Percentiles rank a stretch among this genome's conserved stretches.
Evolutionary conservation across 176 grass and related monocot genomes (phyloP).

Genomic region (Cenchrus fungigraminus): DNA sequence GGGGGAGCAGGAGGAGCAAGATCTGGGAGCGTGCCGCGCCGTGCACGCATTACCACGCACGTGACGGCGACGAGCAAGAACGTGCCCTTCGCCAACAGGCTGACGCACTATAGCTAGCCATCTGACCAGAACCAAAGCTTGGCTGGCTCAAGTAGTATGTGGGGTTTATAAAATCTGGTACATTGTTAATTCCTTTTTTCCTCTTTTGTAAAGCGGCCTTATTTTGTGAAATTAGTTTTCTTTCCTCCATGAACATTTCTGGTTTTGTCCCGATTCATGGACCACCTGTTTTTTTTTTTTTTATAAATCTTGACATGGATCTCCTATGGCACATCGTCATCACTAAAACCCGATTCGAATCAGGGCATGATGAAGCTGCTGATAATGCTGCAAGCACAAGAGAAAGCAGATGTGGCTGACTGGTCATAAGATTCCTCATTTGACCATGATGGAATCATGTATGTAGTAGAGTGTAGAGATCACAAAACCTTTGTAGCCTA

Average conservation of each 20-base stretch:
- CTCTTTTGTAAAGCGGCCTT: neutral
- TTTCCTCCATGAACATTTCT: neutral
- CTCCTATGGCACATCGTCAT: neutral
- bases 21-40: slow-evolving; percentile 2
- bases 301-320: neutral
- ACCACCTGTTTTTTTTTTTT: neutral
- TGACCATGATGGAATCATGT: slow-evolving; percentile 21
- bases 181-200: neutral
- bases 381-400: slow-evolving; percentile 25
- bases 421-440: slow-evolving; percentile 48
- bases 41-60: neutral
- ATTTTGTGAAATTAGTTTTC: neutral
- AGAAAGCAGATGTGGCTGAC: slow-evolving; percentile 14
- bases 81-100: neutral
- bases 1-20: slow-evolving; percentile 12
- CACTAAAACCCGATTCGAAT: neutral
- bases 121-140: no score
- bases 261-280: neutral
- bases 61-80: slow-evolving; percentile 40
- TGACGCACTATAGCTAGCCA: neutral
- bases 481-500: slow-evolving; percentile 19
- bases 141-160: neutral
- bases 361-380: slow-evolving; percentile 4
- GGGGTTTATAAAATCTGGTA: neutral
- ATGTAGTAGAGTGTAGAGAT: neutral